These are phyloP conservation scores for Cystofilobasidium ferigula DNA, from an alignment of 768 basidiomycete genomes.

Conservation along the genomic window DNA sequence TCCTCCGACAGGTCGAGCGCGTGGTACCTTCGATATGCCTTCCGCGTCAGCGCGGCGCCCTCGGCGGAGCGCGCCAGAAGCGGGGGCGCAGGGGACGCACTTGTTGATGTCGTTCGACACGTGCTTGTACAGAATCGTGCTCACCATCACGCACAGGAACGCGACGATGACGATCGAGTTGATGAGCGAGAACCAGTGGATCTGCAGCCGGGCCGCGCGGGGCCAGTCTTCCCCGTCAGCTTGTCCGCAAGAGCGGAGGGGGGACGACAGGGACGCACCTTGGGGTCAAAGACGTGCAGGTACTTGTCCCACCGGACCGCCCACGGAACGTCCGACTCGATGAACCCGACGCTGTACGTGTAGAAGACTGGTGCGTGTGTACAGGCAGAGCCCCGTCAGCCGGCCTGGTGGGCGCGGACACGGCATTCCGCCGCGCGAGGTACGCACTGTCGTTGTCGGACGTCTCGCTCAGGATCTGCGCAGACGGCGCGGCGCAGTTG, in stretches of 20 bases:
- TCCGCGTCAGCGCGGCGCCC: not conserved
- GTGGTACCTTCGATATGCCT: not conserved
- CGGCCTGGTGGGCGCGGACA: not conserved
- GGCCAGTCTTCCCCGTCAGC: not conserved
- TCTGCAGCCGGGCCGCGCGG: slow-evolving; percentile 67
- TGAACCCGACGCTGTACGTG: slow-evolving; percentile 72
- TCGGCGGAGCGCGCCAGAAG: not conserved
- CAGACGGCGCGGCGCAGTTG: slow-evolving; percentile 32
- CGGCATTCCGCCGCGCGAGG: not conserved
- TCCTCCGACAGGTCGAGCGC: slow-evolving; percentile 17
- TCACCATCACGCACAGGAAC: slow-evolving; percentile 87
- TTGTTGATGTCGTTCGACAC: slow-evolving; percentile 70
- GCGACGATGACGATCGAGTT: slow-evolving; percentile 85
- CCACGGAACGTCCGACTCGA: slow-evolving; percentile 54
- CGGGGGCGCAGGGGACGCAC: not conserved
- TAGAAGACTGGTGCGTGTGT: slow-evolving; percentile 45
- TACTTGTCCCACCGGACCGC: slow-evolving; percentile 96
- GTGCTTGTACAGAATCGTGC: slow-evolving; percentile 73
- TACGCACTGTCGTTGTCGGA: slow-evolving; percentile 42
- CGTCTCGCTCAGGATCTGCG: slow-evolving; percentile 52
- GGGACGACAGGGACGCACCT: not conserved
- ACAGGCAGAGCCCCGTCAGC: not conserved
- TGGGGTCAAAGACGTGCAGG: slow-evolving; percentile 40
- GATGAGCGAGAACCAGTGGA: slow-evolving; percentile 92
- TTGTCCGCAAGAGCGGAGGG: not conserved